These are phyloP conservation scores for Phytophthora hibernalis DNA, from an alignment of 352 stramenopile genomes.

Conservation along the genomic window DNA sequence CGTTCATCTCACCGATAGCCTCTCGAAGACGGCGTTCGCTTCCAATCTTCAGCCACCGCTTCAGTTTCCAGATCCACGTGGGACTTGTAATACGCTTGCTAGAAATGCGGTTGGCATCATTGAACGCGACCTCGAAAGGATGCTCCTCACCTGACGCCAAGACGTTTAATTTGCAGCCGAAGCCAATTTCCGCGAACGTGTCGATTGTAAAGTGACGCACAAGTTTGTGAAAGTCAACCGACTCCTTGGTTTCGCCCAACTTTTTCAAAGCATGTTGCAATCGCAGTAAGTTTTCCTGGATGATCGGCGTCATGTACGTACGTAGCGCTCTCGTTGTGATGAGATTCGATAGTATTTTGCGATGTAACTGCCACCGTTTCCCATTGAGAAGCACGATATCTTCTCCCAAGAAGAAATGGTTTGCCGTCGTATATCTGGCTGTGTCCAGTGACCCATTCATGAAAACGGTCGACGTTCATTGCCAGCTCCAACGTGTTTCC, in stretches of 20 bases:
- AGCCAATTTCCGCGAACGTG: conserved; percentile 34
- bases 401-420: conserved; percentile 34
- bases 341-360: conserved; percentile 32
- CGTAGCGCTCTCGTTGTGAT: conserved; percentile 36
- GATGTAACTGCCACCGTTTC: conserved; percentile 41
- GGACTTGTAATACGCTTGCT: conserved; percentile 11
- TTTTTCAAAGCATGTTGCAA: conserved; percentile 23
- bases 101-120: conserved; percentile 20
- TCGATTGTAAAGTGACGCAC: conserved; percentile 38
- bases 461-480: conserved; percentile 5
- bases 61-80: conserved; percentile 34
- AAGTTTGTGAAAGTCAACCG: conserved; percentile 24
- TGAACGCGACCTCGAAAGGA: conserved; percentile 28
- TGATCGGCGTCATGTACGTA: conserved; percentile 26
- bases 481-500: conserved; percentile 24
- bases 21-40: conserved; percentile 26
- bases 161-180: conserved; percentile 29
- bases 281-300: conserved; percentile 21
- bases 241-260: neutral
- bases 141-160: conserved; percentile 2
- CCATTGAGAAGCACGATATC: conserved; percentile 39
- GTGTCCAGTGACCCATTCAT: conserved; percentile 29
- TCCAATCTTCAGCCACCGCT: conserved; percentile 35
- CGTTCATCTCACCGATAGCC: conserved; percentile 19
- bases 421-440: conserved; percentile 5